Evolutionary conservation across 257 asterid species (phyloP).

Genomic region (Scutellaria baicalensis): DNA sequence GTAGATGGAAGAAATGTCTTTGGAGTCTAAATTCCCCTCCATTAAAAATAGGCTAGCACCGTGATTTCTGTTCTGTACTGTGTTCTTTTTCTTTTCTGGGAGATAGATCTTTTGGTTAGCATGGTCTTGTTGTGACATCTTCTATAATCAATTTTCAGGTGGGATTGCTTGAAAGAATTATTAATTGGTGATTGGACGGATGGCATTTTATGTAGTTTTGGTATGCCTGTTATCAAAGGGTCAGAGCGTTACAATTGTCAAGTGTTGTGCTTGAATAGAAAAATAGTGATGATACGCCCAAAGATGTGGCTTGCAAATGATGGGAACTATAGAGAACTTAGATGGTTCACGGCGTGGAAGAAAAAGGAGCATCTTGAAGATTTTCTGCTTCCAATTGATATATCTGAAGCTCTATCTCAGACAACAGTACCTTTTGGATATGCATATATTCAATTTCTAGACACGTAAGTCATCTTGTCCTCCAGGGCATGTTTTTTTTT

Average conservation of each 20-base stretch:
- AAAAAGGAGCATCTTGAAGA: conserved; percentile 65
- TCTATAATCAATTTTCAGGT: conserved; percentile 39
- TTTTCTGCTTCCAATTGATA: conserved; percentile 61
- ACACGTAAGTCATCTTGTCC: conserved; percentile 49
- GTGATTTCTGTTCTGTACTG: not conserved
- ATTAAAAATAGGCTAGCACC: not conserved
- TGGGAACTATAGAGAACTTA: conserved; percentile 81
- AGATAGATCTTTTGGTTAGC: not conserved
- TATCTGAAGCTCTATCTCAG: conserved; percentile 67
- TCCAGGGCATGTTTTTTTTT: not conserved
- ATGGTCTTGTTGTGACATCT: conserved; percentile 5
- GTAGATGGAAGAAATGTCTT: not conserved
- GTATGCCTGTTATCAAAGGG: conserved; percentile 87
- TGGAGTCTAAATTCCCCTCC: not conserved
- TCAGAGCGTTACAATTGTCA: conserved; percentile 91
- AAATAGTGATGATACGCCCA: conserved; percentile 85
- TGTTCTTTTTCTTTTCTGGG: not conserved
- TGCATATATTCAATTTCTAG: conserved; percentile 74
- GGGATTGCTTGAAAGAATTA: conserved; percentile 86
- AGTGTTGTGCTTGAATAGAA: conserved; percentile 71
- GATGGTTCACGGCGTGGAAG: conserved; percentile 98
- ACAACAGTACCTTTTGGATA: conserved; percentile 80
- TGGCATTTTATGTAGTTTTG: conserved; percentile 76
- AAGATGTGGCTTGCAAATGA: conserved; percentile 96
- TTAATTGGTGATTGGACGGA: conserved; percentile 88